Base-by-base conservation (phyloP, 805 yeast genomes). In the Saccharomycopsis selenospora region DNA sequence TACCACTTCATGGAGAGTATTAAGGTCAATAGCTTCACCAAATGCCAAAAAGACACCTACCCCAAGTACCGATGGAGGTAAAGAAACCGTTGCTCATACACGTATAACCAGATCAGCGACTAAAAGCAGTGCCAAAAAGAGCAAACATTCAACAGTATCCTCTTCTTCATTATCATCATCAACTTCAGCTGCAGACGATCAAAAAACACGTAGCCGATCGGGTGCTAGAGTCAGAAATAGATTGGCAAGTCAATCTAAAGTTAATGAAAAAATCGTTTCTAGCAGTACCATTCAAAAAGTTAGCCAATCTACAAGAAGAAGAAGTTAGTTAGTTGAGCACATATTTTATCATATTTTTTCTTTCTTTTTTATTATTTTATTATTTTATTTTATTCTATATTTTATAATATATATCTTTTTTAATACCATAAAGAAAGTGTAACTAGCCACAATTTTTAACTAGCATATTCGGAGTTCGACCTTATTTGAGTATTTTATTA, bases 191-290 rank as follows among this genome's bases (percentile, higher is more conserved):
- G 18, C 40, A 11, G 52, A 44, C 18, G 44, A 43, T 13, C 42
- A 18, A 22, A 48, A 48, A 27, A 13, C 36, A 8, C 46, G 46
- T 24, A 49, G 49, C 28, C 45, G 54, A n/a, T 57, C 62, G 1
- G 65, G 65, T 11, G 59, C 66, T 10, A 57, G 65, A 50, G 61
- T 60, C 20, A 61, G 63, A 58, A 55, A 57, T 30, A 60, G 60
- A 42, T 41, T 60, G 22, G 55, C 59, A 13, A 50, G 52, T n/a
- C 59, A 56, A 42, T 18, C 56, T 3, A 47, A 42, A 28, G 45
- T 50, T 10, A 44, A 49, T 36, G 53, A 51, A n/a, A 49, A 42
- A 25, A 36, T 49, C 8, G 42, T 48, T n/a, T 51, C 54, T 3
- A 24, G 46, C 13, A 45, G 54, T 11, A 45, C 46, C 4, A 51